Base-by-base conservation (phyloP, 2,329 filamentous ascomycete species). In the Botrytis elliptica region DNA sequence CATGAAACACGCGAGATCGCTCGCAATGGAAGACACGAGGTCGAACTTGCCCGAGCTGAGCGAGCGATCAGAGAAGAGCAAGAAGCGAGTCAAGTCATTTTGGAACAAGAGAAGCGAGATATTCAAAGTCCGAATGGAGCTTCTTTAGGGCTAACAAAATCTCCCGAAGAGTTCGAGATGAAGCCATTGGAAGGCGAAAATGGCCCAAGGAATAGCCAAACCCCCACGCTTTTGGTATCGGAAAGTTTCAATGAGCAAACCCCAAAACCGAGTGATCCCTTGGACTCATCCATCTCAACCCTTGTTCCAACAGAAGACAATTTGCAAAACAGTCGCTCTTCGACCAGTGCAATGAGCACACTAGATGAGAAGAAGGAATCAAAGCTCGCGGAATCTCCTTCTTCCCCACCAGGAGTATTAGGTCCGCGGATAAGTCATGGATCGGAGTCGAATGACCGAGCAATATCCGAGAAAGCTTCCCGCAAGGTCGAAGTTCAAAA, bases 1-100 rank as follows among this genome's bases (percentile, higher is more conserved):
- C 79, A 89, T 5, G 86, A 91, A 75, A 92, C 91, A 0, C 87
- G 91, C 1, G 83, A 86, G 25, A 90, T 92, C 60, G 89, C 91
- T 3, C 84, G 83, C 3, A 85, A 85, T 63, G 89, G 89, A 3
- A 85, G 87, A 36, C 77, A 83, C 40, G 86, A 88, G 55, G 78
- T 88, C 40, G 84, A 87, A 77, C 77, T 79, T 16, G 83, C 84
- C 40, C 82, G 83, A 65, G 82, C 82, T 4, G 82, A 85, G 73
- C 82, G 82, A 70, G 79, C 78, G 14, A 75, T 78, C 29, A 71
- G 49, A 59, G 83, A 81, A 71, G 79, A 82, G 76, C 82, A 82
- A 72, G 69, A 71, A 66, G 59, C 46, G 20, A 57, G 44, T 20
- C 62, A 67, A 38, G 46, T 55, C 33, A 59, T 66, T 63, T 63